phyloP scores from a whole-genome alignment of 2,329 filamentous ascomycete genomes.

The Pestalotiopsis sp. region DNA sequence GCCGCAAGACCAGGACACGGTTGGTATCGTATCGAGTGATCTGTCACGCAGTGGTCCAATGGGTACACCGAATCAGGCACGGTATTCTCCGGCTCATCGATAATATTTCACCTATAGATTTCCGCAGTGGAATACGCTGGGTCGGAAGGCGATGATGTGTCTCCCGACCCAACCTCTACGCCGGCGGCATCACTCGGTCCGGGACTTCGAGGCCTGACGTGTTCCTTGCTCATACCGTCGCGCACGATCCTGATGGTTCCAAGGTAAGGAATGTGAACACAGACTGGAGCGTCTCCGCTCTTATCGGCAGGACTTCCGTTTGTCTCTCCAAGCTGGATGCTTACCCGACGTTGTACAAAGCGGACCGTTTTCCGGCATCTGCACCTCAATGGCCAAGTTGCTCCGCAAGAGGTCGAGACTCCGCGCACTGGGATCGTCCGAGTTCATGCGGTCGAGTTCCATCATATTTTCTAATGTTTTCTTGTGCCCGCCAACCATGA shows the following conservation, averaged over 20 bases:
- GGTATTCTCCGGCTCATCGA: not conserved
- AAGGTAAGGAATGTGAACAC: slow-evolving; percentile 45
- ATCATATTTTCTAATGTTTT: not conserved
- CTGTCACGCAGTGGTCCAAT: not conserved
- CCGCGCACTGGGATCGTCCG: slow-evolving; percentile 30
- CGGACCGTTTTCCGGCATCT: slow-evolving; percentile 29
- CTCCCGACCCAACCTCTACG: not conserved
- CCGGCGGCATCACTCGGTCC: not conserved
- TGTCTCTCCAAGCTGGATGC: not conserved
- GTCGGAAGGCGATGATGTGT: not conserved
- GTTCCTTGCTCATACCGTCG: not conserved
- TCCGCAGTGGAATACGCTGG: not conserved
- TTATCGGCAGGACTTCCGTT: slow-evolving; percentile 18
- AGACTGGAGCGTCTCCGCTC: slow-evolving; percentile 19
- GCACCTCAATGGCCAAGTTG: slow-evolving; percentile 31
- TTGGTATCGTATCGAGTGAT: not conserved
- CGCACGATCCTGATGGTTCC: slow-evolving; percentile 34
- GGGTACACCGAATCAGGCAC: not conserved
- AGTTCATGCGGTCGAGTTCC: slow-evolving; percentile 24
- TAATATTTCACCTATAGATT: not conserved
- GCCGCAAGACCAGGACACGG: slow-evolving; percentile 13
- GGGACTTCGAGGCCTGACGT: not conserved
- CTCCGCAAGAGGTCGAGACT: slow-evolving; percentile 30
- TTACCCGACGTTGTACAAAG: slow-evolving; percentile 2
- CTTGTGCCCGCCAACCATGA: slow-evolving; percentile 9